These are phyloP conservation scores for Penicillium ochrochloron DNA, from an alignment of 495 filamentous ascomycete genomes.

Conservation along the genomic window DNA sequence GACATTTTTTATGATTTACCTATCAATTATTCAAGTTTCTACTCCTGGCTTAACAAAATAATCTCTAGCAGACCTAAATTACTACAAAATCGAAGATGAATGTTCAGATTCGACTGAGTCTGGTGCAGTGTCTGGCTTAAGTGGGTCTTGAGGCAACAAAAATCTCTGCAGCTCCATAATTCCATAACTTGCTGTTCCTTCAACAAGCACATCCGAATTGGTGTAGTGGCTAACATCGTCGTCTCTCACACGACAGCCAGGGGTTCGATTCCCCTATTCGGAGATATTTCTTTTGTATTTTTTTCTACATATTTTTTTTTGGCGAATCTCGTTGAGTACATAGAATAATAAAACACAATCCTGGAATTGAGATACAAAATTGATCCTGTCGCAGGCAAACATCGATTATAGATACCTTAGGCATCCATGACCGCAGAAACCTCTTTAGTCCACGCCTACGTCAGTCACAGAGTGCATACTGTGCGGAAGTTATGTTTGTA, in stretches of 20 bases:
- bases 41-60: too few relatives aligned
- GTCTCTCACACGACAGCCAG: conserved; percentile 49
- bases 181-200: background rate
- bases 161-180: background rate
- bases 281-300: conserved; percentile 30
- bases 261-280: conserved; percentile 49
- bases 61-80: too few relatives aligned
- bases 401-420: too few relatives aligned
- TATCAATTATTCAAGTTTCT: too few relatives aligned
- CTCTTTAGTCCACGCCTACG: background rate
- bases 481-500: background rate
- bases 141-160: background rate
- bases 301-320: conserved; percentile 2
- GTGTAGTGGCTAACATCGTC: conserved; percentile 51
- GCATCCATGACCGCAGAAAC: too few relatives aligned
- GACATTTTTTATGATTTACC: too few relatives aligned
- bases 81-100: background rate
- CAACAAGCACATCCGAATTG: conserved; percentile 37
- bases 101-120: background rate
- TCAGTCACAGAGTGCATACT: background rate
- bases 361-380: too few relatives aligned
- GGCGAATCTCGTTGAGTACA: background rate
- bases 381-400: too few relatives aligned
- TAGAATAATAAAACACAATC: too few relatives aligned
- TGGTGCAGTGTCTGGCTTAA: background rate